Conservation (phyloP, 2,329 filamentous ascomycete genomes). For the Hypocreales sp. region DNA sequence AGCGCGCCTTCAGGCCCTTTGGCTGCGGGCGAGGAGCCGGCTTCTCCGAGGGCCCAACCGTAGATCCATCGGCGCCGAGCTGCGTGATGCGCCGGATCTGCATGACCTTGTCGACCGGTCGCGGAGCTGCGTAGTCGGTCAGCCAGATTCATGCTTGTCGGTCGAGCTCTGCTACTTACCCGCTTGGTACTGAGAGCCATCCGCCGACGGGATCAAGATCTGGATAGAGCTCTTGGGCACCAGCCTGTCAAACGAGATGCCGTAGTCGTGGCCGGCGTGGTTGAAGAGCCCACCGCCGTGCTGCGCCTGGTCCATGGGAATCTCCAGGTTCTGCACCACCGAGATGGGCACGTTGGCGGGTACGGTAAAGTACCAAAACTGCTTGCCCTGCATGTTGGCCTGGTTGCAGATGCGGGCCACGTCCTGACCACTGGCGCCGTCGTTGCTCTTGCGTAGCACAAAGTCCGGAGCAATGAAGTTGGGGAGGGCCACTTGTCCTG, state of each 20-base stretch:
- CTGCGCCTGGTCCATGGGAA: constrained; percentile 39
- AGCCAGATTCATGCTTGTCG: not conserved
- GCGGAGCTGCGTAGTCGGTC: constrained; percentile 11
- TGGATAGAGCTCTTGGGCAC: constrained; percentile 36
- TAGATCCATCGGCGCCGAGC: constrained; percentile 25
- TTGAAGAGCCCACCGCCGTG: constrained; percentile 39
- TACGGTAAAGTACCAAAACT: constrained; percentile 69
- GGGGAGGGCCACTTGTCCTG: constrained; percentile 22
- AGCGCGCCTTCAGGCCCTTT: constrained; percentile 50
- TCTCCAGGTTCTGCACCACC: constrained; percentile 47
- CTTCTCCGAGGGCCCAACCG: constrained; percentile 26
- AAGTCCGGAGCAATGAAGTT: constrained; percentile 36
- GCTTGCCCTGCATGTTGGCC: constrained; percentile 49
- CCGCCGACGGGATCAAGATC: constrained; percentile 43
- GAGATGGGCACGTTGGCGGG: constrained; percentile 55
- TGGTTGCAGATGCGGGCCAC: constrained; percentile 40
- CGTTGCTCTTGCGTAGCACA: constrained; percentile 30
- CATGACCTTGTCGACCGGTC: constrained; percentile 40
- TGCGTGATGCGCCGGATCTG: constrained; percentile 49
- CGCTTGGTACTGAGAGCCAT: constrained; percentile 35
- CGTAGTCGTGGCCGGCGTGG: constrained; percentile 49
- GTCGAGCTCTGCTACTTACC: constrained; percentile 22
- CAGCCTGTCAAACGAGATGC: constrained; percentile 35
- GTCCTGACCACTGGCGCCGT: constrained; percentile 24
- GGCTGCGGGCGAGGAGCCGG: constrained; percentile 48